phyloP scores from a whole-genome alignment of 2,329 filamentous ascomycete genomes.

The Akanthomyces dipterigenus region DNA sequence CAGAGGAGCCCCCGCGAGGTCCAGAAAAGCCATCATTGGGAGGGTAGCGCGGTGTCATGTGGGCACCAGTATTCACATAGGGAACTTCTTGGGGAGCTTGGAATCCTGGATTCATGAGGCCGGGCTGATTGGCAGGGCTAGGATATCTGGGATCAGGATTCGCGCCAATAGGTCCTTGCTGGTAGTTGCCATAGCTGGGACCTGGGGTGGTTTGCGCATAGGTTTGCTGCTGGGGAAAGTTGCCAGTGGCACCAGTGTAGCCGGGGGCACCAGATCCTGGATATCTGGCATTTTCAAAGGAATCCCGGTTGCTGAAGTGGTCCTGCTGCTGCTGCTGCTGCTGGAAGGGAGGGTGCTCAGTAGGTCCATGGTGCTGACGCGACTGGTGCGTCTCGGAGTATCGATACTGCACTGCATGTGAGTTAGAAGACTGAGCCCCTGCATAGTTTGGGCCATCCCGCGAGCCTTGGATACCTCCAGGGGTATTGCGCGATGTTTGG shows the following conservation, averaged over 20 bases:
- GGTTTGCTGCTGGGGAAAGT: slow-evolving; percentile 23
- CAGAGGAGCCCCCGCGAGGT: slow-evolving; percentile 23
- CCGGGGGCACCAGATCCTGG: slow-evolving; percentile 43
- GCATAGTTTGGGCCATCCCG: slow-evolving; percentile 41
- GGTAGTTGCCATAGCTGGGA: slow-evolving; percentile 20
- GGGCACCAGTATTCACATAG: slow-evolving; percentile 31
- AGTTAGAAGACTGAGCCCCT: slow-evolving; percentile 51
- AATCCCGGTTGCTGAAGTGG: slow-evolving; percentile 31
- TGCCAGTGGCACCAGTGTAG: slow-evolving; percentile 39
- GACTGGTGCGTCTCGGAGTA: slow-evolving; percentile 46
- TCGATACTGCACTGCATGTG: slow-evolving; percentile 50
- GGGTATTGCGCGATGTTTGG: slow-evolving; percentile 45
- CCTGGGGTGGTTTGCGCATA: slow-evolving; percentile 26
- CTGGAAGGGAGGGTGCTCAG: slow-evolving; percentile 27
- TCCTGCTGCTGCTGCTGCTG: slow-evolving; percentile 21
- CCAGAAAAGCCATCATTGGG: slow-evolving; percentile 26
- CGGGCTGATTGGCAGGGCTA: slow-evolving; percentile 20
- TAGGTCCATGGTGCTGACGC: slow-evolving; percentile 43
- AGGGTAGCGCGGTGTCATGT: slow-evolving; percentile 23
- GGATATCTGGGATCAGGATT: slow-evolving; percentile 28
- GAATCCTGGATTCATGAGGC: slow-evolving; percentile 26
- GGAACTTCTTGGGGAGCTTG: slow-evolving; percentile 24
- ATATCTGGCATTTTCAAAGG: slow-evolving; percentile 40
- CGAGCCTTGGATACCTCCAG: slow-evolving; percentile 53
- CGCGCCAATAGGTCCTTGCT: slow-evolving; percentile 22